Percentiles rank a stretch among this genome's conserved stretches.
phyloP scores from a whole-genome alignment of 208 protist species.

The Lotmaria passim region DNA sequence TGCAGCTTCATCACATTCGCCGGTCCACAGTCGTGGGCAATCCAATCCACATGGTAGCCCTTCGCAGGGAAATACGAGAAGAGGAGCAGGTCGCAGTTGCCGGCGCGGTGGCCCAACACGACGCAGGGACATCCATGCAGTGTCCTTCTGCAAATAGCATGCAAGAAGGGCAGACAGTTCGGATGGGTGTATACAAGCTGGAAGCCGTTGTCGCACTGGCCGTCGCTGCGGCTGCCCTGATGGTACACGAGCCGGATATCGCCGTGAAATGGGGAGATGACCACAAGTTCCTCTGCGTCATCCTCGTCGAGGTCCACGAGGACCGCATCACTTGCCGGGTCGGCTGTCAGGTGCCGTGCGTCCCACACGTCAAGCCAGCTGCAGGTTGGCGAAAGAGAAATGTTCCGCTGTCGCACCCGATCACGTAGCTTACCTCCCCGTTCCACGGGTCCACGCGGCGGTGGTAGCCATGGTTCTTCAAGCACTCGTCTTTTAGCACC shows the following conservation, averaged over 20 bases:
- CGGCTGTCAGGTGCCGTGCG: background rate
- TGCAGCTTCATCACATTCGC: slow-evolving; percentile 5
- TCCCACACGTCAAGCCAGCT: background rate
- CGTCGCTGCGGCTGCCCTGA: no score
- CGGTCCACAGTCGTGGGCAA: slow-evolving; percentile 6
- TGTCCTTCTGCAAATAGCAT: background rate
- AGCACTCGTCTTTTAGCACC: background rate
- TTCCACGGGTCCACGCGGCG: background rate
- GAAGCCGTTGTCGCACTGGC: background rate
- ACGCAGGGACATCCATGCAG: background rate
- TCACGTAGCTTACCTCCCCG: slow-evolving; percentile 12
- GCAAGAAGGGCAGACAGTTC: background rate
- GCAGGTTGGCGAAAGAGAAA: slow-evolving; percentile 9
- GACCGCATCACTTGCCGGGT: background rate
- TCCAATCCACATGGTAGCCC: slow-evolving; percentile 4
- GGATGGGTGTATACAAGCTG: background rate
- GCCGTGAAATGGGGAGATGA: slow-evolving; percentile 11
- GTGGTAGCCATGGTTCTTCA: slow-evolving; percentile 6
- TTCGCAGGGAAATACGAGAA: background rate
- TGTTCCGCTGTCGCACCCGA: slow-evolving; percentile 3
- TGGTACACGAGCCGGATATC: background rate
- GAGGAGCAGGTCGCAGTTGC: background rate
- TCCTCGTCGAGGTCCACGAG: background rate
- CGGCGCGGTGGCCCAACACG: background rate
- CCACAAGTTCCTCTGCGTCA: background rate